A percentile compares a stretch with the other conserved stretches of the same genome.
phyloP scores from a whole-genome alignment of 2,329 filamentous ascomycete genomes.

The Cucurbitaria berberidis region DNA sequence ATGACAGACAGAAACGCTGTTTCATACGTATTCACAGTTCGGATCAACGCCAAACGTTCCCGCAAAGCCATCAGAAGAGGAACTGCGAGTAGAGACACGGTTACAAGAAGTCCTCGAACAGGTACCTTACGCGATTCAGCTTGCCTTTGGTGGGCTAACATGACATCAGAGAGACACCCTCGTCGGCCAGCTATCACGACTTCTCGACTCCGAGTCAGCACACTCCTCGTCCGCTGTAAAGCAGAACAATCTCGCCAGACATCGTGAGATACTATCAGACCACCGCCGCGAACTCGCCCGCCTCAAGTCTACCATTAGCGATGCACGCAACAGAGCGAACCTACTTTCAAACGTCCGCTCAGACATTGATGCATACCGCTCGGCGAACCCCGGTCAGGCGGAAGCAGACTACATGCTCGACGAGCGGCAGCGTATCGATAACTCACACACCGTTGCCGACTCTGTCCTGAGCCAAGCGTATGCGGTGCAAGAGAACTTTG shows the following conservation, averaged over 20 bases:
- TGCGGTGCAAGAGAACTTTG: slow-evolving; percentile 92
- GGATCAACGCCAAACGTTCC: slow-evolving; percentile 80
- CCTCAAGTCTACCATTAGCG: slow-evolving; percentile 73
- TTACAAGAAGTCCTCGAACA: slow-evolving; percentile 84
- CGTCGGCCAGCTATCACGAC: slow-evolving; percentile 80
- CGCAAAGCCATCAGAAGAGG: slow-evolving; percentile 83
- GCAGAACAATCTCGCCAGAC: slow-evolving; percentile 90
- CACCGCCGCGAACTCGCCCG: slow-evolving; percentile 83
- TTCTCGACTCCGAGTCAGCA: slow-evolving; percentile 89
- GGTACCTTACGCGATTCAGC: slow-evolving; percentile 54
- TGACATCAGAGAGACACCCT: slow-evolving; percentile 74
- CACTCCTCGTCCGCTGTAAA: slow-evolving; percentile 92
- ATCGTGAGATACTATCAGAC: slow-evolving; percentile 86
- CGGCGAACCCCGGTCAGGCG: slow-evolving; percentile 77
- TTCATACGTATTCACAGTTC: slow-evolving; percentile 90
- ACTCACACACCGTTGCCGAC: slow-evolving; percentile 88
- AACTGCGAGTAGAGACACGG: slow-evolving; percentile 77
- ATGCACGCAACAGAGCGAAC: slow-evolving; percentile 85
- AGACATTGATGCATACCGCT: slow-evolving; percentile 89
- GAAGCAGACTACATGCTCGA: slow-evolving; percentile 98
- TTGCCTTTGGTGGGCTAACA: slow-evolving; percentile 3
- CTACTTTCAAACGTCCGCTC: slow-evolving; percentile 87
- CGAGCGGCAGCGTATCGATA: slow-evolving; percentile 83
- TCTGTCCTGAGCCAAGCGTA: slow-evolving; percentile 94
- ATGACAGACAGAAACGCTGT: slow-evolving; percentile 77